Evolutionary conservation across 2,329 filamentous ascomycete genomes (phyloP).

Genomic region (Paraconiothyrium brasiliense): DNA sequence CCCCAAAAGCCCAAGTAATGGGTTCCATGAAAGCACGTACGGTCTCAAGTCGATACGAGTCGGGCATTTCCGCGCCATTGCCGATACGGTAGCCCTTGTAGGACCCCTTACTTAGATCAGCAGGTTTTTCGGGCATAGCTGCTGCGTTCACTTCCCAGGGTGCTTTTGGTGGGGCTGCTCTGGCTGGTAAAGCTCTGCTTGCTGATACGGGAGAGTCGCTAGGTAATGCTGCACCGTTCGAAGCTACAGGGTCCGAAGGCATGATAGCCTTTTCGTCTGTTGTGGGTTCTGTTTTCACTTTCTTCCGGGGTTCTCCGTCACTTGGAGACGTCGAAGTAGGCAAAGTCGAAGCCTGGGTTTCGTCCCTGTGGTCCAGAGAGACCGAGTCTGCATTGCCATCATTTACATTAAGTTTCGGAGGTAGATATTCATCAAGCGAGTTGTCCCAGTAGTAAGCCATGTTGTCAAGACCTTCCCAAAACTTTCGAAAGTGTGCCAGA

Average conservation of each 20-base stretch:
- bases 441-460: constrained; percentile 71
- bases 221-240: constrained; percentile 1
- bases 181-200: constrained; percentile 39
- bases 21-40: constrained; percentile 67
- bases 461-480: constrained; percentile 67
- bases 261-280: constrained; percentile 23
- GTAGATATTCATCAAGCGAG: constrained; percentile 65
- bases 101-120: constrained; percentile 43
- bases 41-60: constrained; percentile 64
- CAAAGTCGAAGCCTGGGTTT: constrained; percentile 22
- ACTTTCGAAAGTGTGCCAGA: constrained; percentile 66
- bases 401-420: constrained; percentile 31
- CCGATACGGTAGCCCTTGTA: constrained; percentile 69
- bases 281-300: constrained; percentile 46
- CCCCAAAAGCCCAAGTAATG: constrained; percentile 66
- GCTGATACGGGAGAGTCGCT: constrained; percentile 23
- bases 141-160: constrained; percentile 35
- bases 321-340: constrained; percentile 21
- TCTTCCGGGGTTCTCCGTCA: constrained; percentile 48
- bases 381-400: constrained; percentile 11
- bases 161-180: constrained; percentile 39
- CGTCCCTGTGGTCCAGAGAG: constrained; percentile 22
- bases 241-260: constrained; percentile 23
- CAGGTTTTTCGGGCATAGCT: constrained; percentile 28
- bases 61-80: constrained; percentile 67